Percentiles rank a stretch among this genome's conserved stretches.
Evolutionary conservation across 208 protist species (phyloP).

Genomic region (Acanthamoeba triangularis): DNA sequence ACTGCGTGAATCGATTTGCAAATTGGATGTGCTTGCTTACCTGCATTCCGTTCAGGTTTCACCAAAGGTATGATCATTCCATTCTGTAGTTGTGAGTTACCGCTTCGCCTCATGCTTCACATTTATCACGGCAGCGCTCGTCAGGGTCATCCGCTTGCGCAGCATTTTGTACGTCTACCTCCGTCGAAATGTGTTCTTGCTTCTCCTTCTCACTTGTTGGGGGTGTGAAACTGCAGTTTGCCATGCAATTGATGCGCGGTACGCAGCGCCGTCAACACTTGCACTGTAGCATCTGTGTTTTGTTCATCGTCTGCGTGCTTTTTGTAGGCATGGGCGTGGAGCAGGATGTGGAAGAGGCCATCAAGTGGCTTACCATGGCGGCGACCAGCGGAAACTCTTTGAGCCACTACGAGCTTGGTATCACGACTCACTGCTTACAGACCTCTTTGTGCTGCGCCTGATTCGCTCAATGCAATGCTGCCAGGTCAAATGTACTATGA

Average conservation of each 20-base stretch:
- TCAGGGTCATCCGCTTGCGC: slow-evolving; percentile 27
- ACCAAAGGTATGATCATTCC: background rate
- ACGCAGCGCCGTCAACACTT: background rate
- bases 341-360: slow-evolving; percentile 9
- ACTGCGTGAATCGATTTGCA: too few relatives aligned
- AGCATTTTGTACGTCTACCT: slow-evolving; percentile 31
- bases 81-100: background rate
- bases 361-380: background rate
- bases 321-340: slow-evolving; percentile 11
- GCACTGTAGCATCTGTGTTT: background rate
- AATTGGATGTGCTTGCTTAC: background rate
- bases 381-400: slow-evolving; percentile 15
- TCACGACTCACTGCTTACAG: background rate
- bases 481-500: slow-evolving; percentile 67
- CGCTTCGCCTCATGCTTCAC: background rate
- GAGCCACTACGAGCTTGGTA: slow-evolving; percentile 61
- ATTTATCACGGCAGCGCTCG: background rate
- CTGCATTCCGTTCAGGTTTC: background rate
- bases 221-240: background rate
- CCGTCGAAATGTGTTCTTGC: background rate
- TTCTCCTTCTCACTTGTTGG: background rate
- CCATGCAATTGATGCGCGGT: slow-evolving; percentile 15
- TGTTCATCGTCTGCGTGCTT: background rate
- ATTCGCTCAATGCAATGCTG: too few relatives aligned
- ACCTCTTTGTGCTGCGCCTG: too few relatives aligned